Percentiles rank a stretch among this genome's conserved stretches.
phyloP scores from a whole-genome alignment of 805 yeast species.

The Candida verbasci region DNA sequence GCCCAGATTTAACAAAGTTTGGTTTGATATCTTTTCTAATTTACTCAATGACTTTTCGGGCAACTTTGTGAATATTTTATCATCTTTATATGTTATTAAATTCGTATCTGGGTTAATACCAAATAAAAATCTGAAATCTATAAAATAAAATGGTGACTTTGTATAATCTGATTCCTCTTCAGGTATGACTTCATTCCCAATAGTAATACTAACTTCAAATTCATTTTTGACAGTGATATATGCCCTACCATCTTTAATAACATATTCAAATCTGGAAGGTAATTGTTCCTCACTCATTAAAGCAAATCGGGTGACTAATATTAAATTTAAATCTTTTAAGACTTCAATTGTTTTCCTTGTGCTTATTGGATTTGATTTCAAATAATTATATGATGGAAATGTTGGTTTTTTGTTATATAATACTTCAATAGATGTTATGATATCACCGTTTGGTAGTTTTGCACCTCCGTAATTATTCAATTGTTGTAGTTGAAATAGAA shows the following conservation, averaged over 20 bases:
- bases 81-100: constrained; percentile 25
- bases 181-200: constrained; percentile 53
- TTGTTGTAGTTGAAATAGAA: constrained; percentile 64
- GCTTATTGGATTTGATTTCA: constrained; percentile 47
- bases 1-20: constrained; percentile 41
- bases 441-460: constrained; percentile 86
- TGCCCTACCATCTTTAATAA: constrained; percentile 72
- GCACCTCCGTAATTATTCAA: constrained; percentile 79
- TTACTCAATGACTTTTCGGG: constrained; percentile 31
- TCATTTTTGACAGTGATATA: constrained; percentile 58
- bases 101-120: constrained; percentile 37
- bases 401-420: constrained; percentile 73
- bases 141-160: constrained; percentile 65
- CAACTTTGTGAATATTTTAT: constrained; percentile 22
- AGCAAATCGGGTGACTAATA: constrained; percentile 72
- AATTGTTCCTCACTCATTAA: constrained; percentile 51
- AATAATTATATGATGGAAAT: constrained; percentile 58
- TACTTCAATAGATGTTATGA: constrained; percentile 84
- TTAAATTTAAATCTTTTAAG: constrained; percentile 64
- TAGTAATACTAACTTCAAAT: constrained; percentile 59
- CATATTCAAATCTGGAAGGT: constrained; percentile 64
- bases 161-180: constrained; percentile 46
- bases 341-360: constrained; percentile 56
- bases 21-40: constrained; percentile 55
- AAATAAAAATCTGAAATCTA: constrained; percentile 69